Evolutionary conservation across 2,329 filamentous ascomycete genomes (phyloP).

Genomic region (Ophiostoma australiae): DNA sequence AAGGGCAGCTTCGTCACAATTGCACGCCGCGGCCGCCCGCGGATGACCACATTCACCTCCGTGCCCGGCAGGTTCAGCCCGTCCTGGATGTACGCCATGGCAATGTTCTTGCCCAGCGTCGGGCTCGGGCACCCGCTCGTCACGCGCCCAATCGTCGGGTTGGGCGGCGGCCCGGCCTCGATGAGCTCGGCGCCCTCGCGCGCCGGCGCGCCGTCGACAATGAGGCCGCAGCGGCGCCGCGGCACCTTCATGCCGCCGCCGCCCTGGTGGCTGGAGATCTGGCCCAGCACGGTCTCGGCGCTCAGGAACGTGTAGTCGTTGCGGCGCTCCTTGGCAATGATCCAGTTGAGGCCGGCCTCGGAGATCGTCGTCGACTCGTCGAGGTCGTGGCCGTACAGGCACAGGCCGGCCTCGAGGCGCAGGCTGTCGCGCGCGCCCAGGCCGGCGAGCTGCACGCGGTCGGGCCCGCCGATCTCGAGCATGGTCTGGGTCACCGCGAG

Average conservation of each 20-base stretch:
- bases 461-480: conserved; percentile 57
- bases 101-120: conserved; percentile 81
- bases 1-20: conserved; percentile 87
- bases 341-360: conserved; percentile 62
- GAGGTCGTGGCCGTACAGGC: conserved; percentile 97
- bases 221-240: conserved; percentile 72
- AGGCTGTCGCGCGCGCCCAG: conserved; percentile 88
- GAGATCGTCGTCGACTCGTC: conserved; percentile 65
- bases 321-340: conserved; percentile 75
- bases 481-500: conserved; percentile 64
- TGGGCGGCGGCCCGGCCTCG: conserved; percentile 34
- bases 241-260: conserved; percentile 66
- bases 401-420: conserved; percentile 95
- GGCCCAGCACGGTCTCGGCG: conserved; percentile 67
- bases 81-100: conserved; percentile 86
- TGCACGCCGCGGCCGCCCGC: conserved; percentile 70
- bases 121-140: conserved; percentile 91
- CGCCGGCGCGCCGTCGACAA: conserved; percentile 80
- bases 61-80: conserved; percentile 81
- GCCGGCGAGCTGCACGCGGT: conserved; percentile 70
- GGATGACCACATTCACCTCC: conserved; percentile 69
- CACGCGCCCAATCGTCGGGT: conserved; percentile 58
- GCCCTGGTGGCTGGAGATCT: conserved; percentile 63
- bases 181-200: conserved; percentile 82
- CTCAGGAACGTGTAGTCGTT: conserved; percentile 70